Evolutionary conservation across 768 basidiomycete species (phyloP).

Genomic region (Mycena filopes): DNA sequence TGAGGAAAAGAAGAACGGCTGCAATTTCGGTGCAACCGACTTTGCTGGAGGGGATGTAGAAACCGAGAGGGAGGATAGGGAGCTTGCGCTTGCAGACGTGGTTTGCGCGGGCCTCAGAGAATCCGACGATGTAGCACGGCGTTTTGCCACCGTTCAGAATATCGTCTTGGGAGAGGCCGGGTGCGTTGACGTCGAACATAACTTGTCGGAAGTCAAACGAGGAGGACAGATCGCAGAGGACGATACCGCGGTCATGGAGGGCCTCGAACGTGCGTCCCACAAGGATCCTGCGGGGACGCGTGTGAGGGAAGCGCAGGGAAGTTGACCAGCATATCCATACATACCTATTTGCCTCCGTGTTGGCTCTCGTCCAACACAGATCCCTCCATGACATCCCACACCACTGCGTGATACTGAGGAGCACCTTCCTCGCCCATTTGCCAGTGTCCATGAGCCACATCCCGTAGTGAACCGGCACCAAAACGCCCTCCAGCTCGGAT

Average conservation of each 20-base stretch:
- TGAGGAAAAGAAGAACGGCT: not conserved
- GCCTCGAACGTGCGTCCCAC: conserved; percentile 14
- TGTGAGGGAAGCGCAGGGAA: not conserved
- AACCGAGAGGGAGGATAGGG: conserved; percentile 11
- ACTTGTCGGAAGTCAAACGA: not conserved
- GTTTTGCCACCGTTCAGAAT: not conserved
- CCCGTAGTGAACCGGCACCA: too few species aligned
- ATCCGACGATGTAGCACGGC: conserved; percentile 21
- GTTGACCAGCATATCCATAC: too few species aligned
- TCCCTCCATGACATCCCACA: conserved; percentile 9
- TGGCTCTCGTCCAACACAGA: not conserved
- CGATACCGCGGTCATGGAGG: conserved; percentile 10
- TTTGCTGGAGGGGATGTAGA: not conserved
- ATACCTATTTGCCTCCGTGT: conserved; percentile 19
- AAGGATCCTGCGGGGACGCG: not conserved
- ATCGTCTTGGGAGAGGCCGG: not conserved
- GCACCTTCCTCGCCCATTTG: too few species aligned
- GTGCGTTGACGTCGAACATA: conserved; percentile 7
- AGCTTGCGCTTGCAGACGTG: conserved; percentile 16
- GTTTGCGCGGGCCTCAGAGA: not conserved
- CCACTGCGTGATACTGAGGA: conserved; percentile 16
- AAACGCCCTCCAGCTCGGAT: too few species aligned
- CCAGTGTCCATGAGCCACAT: too few species aligned
- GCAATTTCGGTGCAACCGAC: not conserved
- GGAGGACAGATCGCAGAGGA: not conserved